phyloP scores from a whole-genome alignment of 208 protist genomes.

The Leishmania guyanensis region DNA sequence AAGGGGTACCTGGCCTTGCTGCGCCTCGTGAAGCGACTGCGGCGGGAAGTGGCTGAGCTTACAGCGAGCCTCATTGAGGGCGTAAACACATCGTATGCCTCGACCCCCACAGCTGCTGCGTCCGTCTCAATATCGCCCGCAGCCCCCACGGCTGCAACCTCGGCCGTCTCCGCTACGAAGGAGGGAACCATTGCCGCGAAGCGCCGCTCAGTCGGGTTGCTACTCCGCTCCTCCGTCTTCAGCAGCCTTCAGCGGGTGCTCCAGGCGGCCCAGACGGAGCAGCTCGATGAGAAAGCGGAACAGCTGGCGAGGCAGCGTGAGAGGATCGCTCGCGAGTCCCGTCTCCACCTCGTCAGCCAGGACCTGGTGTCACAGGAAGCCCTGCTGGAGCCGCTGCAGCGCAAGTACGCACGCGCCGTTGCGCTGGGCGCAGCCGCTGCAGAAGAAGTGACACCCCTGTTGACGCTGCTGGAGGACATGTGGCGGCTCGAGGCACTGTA shows the following conservation, averaged over 20 bases:
- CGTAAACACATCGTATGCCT: not conserved
- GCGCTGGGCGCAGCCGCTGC: constrained; percentile 34
- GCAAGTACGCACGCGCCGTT: constrained; percentile 46
- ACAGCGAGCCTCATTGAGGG: constrained; percentile 24
- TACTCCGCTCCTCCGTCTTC: constrained; percentile 63
- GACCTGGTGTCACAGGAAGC: constrained; percentile 59
- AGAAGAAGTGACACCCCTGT: constrained; percentile 19
- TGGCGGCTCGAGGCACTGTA: constrained; percentile 63
- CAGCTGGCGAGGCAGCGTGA: constrained; percentile 56
- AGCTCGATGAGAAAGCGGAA: constrained; percentile 39
- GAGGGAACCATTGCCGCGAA: constrained; percentile 18
- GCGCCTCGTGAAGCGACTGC: constrained; percentile 45
- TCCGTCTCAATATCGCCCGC: not conserved
- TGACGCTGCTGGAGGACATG: constrained; percentile 67
- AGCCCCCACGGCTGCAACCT: not conserved
- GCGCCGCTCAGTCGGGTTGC: constrained; percentile 16
- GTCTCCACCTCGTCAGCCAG: constrained; percentile 54
- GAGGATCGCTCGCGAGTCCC: constrained; percentile 62
- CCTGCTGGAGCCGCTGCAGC: constrained; percentile 47
- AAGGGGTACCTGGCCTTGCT: constrained; percentile 54
- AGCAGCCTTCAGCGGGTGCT: constrained; percentile 72
- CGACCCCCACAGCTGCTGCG: not conserved
- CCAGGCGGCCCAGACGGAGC: constrained; percentile 56
- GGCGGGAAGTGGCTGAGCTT: constrained; percentile 37
- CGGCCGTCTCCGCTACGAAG: constrained; percentile 4